Base-by-base conservation (phyloP, 2,329 filamentous ascomycete genomes). In the Aspergillus sp. region DNA sequence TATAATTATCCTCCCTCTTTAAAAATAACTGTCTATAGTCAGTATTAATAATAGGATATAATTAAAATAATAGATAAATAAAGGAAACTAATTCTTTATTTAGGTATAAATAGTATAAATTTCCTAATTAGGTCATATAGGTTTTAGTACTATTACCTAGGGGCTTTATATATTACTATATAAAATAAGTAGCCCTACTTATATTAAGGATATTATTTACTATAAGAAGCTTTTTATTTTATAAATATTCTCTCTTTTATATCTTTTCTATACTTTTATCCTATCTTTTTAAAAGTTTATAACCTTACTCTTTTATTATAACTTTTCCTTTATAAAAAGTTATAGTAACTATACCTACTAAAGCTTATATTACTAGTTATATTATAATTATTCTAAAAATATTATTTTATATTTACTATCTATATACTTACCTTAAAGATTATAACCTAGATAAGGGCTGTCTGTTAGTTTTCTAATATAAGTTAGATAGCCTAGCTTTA, bases 111-210 rank as follows among this genome's bases (percentile, higher is more conserved):
- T 33, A n/a, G 9, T 12, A 8, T 40, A 40, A 26, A 8, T 33
- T 33, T n/a, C 26, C 26, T 32, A 40, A 19, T 11, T 32, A 32
- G 10, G 12, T 40, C 8, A 33, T 27, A 33, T 40, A 40, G 26
- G 31, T 30, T n/a, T n/a, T 40, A 40, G 12, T 32, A 33, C 7
- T 32, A n/a, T n/a, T n/a, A n/a, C n/a, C 30, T 42, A 42, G 12
- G 33, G 32, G 30, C 29, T 31, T 37, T 32, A 42, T 42, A 32
- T n/a, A n/a, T n/a, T n/a, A n/a, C n/a, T n/a, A n/a, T n/a, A n/a
- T n/a, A n/a, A n/a, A n/a, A n/a, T n/a, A n/a, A n/a, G n/a, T n/a
- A n/a, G n/a, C n/a, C n/a, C n/a, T n/a, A n/a, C n/a, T n/a, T n/a
- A 26, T 42, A 37, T 35, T 36, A n/a, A n/a, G 5, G 9, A 10